phyloP scores from a whole-genome alignment of 805 yeast species.

The Sugiyamaella lignohabitans region DNA sequence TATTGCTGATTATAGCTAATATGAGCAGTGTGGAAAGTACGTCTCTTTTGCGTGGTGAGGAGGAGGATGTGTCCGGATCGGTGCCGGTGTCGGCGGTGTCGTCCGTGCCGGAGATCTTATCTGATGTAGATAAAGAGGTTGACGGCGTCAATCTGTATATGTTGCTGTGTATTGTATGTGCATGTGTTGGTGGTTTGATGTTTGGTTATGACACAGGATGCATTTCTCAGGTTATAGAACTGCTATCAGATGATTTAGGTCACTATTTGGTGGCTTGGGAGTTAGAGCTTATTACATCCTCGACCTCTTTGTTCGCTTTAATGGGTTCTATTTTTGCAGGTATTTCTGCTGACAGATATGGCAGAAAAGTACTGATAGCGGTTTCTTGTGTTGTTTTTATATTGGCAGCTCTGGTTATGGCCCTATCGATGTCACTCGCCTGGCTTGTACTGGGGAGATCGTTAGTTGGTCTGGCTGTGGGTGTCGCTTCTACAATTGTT shows the following conservation, averaged over 20 bases:
- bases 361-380: slow-evolving; percentile 77
- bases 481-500: slow-evolving; percentile 61
- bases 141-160: background rate
- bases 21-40: no score
- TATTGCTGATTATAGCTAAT: no score
- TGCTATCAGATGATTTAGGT: slow-evolving; percentile 67
- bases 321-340: slow-evolving; percentile 79
- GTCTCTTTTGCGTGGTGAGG: no score
- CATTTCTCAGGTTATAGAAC: slow-evolving; percentile 84
- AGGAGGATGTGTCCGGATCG: no score
- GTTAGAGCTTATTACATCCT: slow-evolving; percentile 85
- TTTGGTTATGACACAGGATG: slow-evolving; percentile 97
- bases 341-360: slow-evolving; percentile 68
- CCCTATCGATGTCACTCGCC: slow-evolving; percentile 74
- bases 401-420: slow-evolving; percentile 77
- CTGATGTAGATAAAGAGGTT: no score
- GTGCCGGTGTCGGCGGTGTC: no score
- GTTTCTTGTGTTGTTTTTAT: slow-evolving; percentile 75
- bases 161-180: slow-evolving; percentile 12
- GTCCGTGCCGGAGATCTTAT: no score
- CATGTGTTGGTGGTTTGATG: slow-evolving; percentile 73
- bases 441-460: slow-evolving; percentile 78
- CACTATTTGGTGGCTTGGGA: slow-evolving; percentile 60
- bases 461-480: slow-evolving; percentile 66
- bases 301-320: slow-evolving; percentile 90